These are phyloP conservation scores for Euphrasia arctica DNA, from an alignment of 305 asterid species.

Conservation along the genomic window DNA sequence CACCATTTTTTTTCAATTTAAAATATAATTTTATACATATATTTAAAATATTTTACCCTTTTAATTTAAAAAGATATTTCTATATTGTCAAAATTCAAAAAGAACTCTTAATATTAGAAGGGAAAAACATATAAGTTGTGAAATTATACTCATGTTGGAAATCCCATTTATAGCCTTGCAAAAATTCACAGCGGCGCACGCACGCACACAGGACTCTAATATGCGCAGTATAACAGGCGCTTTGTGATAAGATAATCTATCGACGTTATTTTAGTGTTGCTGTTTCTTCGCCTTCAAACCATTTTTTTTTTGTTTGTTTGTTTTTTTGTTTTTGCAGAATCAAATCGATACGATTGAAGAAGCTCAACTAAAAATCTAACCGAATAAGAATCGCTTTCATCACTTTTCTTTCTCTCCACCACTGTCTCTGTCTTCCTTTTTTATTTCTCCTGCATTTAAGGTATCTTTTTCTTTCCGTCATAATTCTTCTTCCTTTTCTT, in stretches of 20 bases:
- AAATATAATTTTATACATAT: too few species aligned
- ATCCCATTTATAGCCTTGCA: neutral
- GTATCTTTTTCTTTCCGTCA: slow-evolving; percentile 17
- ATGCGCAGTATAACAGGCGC: neutral
- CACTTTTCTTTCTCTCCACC: neutral
- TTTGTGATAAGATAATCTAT: slow-evolving; percentile 22
- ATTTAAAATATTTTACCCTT: too few species aligned
- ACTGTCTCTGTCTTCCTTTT: neutral
- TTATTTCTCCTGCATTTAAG: slow-evolving; percentile 25
- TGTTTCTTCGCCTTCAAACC: slow-evolving; percentile 27
- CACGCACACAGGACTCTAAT: neutral
- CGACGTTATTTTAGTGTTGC: slow-evolving; percentile 24
- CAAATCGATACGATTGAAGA: slow-evolving; percentile 22
- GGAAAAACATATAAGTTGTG: neutral
- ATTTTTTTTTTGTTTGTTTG: neutral
- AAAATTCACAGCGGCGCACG: neutral
- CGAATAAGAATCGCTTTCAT: slow-evolving; percentile 18
- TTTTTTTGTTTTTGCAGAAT: slow-evolving; percentile 27
- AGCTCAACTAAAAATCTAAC: slow-evolving; percentile 25
- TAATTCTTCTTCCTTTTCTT: neutral
- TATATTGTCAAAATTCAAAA: too few species aligned
- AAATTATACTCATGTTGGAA: neutral
- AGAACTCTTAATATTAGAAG: too few species aligned
- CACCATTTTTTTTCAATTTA: too few species aligned
- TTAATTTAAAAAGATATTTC: too few species aligned